These are phyloP conservation scores for Vitis labrusca DNA, from an alignment of 164 flowering plant species.

Conservation along the genomic window DNA sequence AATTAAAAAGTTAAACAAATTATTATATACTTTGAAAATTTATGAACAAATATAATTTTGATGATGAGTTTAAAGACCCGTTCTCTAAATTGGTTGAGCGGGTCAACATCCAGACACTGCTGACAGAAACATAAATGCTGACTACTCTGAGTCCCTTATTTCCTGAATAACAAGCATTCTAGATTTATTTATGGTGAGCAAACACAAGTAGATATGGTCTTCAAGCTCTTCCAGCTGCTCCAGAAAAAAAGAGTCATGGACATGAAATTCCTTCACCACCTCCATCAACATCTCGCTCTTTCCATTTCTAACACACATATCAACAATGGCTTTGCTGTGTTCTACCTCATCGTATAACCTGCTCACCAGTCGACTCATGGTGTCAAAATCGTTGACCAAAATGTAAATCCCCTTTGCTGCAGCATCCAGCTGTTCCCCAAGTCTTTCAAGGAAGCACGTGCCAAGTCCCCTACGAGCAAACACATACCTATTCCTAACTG, in stretches of 20 bases:
- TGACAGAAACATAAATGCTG: background rate
- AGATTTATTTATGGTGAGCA: constrained; percentile 69
- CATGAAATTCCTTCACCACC: constrained; percentile 56
- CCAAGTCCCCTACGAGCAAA: background rate
- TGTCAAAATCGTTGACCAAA: constrained; percentile 65
- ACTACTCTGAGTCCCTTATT: constrained; percentile 18
- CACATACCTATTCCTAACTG: constrained; percentile 22
- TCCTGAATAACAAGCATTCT: constrained; percentile 55
- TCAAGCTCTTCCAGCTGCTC: constrained; percentile 79
- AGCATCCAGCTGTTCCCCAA: constrained; percentile 52
- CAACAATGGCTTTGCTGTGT: constrained; percentile 45
- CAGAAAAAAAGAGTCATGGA: constrained; percentile 42
- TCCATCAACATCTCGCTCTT: constrained; percentile 53
- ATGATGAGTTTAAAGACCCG: no score
- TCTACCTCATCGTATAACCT: constrained; percentile 68
- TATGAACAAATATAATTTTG: no score
- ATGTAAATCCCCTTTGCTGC: constrained; percentile 73
- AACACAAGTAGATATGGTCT: constrained; percentile 66
- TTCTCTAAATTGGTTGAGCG: no score
- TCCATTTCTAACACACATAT: constrained; percentile 49
- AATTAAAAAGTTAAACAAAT: no score
- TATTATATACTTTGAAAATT: no score
- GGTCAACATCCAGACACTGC: background rate
- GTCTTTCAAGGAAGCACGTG: constrained; percentile 9
- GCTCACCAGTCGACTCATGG: constrained; percentile 54